Evolutionary conservation across 1,139 yeast species (phyloP), one percentile per base, ranked within the genome.

Genomic region (Saccharomyces uvarum): DNA sequence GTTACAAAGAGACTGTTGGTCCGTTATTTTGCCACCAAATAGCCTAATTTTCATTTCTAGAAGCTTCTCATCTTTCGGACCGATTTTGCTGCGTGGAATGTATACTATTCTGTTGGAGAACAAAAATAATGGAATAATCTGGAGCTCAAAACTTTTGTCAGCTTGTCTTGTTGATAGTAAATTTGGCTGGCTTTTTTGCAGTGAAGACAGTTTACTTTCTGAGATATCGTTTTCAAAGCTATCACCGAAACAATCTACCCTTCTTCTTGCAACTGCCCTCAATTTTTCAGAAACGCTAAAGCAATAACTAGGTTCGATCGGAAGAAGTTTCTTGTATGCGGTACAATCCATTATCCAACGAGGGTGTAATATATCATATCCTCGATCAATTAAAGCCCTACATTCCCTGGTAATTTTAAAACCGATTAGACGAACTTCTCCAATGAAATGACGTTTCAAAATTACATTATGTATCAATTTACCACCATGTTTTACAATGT

Each of bases 281-380:
- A 77, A 54, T 0, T 54, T 58, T 14, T 65, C 59, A 2, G 74
- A 70, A 2, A 72, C 79, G 44, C 58, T 57, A 49, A 79, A 76
- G 42, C 85, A 71, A 63, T 87, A 82, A 8, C 69, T 64, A 0
- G 88, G 86, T 61, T 88, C 96, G 9, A 86, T 61, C 1, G 77
- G 78, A 0, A 88, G 69, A 2, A 83, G 54, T 1, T 64, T 58
- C 0, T 70, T 63, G 21, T 74, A 69, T 13, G 70, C 63, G 2
- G 88, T 71, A 62, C 95, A 82, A 59, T 87, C 90, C 49, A 81
- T 73, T 6, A 89, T 68, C 96, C 97, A 93, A 19, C 70, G 69
- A 0, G 95, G 91, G 53, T 71, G 76, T 6, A 89, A 65, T 0
- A 91, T 74, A 62, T 85, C 88, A 60, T 75, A 78, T 0, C 84